These are phyloP conservation scores for Emergomyces pasteurianus DNA, from an alignment of 2,329 filamentous ascomycete species.

Conservation along the genomic window DNA sequence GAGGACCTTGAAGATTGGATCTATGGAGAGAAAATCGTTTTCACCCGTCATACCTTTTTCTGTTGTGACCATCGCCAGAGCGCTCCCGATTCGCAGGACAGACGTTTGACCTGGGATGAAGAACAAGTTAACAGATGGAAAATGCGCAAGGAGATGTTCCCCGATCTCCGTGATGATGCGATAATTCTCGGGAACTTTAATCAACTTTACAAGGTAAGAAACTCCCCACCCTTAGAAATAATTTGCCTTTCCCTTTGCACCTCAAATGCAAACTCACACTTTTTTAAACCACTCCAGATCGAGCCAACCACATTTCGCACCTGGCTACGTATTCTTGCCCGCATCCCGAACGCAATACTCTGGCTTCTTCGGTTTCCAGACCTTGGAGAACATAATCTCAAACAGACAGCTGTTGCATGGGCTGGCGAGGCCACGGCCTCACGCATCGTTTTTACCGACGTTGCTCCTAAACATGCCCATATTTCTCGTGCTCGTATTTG, in stretches of 20 bases:
- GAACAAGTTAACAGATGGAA: slow-evolving; percentile 74
- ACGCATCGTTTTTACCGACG: slow-evolving; percentile 88
- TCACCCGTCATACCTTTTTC: slow-evolving; percentile 90
- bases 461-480: slow-evolving; percentile 87
- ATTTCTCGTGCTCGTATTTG: slow-evolving; percentile 85
- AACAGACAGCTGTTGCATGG: slow-evolving; percentile 69
- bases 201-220: slow-evolving; percentile 83
- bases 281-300: slow-evolving; percentile 49
- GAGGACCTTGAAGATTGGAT: slow-evolving; percentile 70
- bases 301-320: slow-evolving; percentile 92
- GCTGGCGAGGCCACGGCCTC: slow-evolving; percentile 72
- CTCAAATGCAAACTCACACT: not conserved
- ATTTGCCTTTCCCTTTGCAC: not conserved
- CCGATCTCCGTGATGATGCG: slow-evolving; percentile 63
- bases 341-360: slow-evolving; percentile 74
- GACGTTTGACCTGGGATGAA: slow-evolving; percentile 62
- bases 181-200: slow-evolving; percentile 98
- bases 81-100: slow-evolving; percentile 58
- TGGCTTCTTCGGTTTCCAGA: slow-evolving; percentile 98
- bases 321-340: slow-evolving; percentile 82
- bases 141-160: slow-evolving; percentile 90
- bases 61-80: slow-evolving; percentile 96
- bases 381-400: slow-evolving; percentile 74
- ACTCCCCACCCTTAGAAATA: not conserved
- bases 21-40: slow-evolving; percentile 94